Evolutionary conservation across 306 rosid genomes (phyloP).

Genomic region (Castanea crenata): DNA sequence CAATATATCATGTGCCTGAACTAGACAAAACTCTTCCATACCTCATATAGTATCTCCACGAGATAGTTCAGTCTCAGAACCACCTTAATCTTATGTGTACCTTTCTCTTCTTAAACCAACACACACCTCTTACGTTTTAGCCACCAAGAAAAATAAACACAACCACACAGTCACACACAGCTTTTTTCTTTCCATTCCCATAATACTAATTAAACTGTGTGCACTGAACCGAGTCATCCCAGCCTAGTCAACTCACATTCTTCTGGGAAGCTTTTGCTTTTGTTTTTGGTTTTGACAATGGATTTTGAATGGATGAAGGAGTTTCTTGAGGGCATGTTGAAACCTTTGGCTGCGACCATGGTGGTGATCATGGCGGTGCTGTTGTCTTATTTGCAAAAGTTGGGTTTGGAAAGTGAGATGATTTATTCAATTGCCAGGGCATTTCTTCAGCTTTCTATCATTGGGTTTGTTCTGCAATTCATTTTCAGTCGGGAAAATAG

Average conservation of each 20-base stretch:
- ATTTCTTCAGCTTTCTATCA: conserved; percentile 78
- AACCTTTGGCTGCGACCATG: conserved; percentile 64
- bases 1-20: neutral
- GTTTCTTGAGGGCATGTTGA: conserved; percentile 72
- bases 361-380: conserved; percentile 66
- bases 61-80: conserved; percentile 11
- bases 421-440: conserved; percentile 66
- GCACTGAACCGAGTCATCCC: no score
- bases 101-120: neutral
- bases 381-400: conserved; percentile 61
- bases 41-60: conserved; percentile 17
- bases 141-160: neutral
- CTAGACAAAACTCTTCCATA: neutral
- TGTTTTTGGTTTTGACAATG: neutral
- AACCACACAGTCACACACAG: conserved; percentile 15
- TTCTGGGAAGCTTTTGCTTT: neutral
- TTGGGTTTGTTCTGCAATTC: conserved; percentile 89
- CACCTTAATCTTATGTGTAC: neutral
- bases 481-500: conserved; percentile 63
- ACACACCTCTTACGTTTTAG: neutral
- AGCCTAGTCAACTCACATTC: no score
- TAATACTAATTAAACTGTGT: no score
- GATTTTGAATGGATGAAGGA: conserved; percentile 57
- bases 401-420: conserved; percentile 76
- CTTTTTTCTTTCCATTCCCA: no score